Base-by-base conservation (phyloP, 1,284 basidiomycete genomes). In the Papiliotrema laurentii region DNA sequence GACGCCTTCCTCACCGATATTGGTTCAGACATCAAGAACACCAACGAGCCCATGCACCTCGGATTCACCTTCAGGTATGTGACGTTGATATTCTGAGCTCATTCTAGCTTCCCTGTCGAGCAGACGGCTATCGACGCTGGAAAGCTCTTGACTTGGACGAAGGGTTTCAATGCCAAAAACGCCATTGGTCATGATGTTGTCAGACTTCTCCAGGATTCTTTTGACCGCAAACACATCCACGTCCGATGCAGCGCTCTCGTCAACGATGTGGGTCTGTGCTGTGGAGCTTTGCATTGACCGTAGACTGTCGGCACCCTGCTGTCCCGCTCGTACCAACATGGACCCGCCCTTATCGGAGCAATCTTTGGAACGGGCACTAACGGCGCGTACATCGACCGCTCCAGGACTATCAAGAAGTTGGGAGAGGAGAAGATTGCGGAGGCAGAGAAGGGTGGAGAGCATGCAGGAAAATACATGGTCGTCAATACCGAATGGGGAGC, bases 281-380 rank as follows among this genome's bases (percentile, higher is more conserved):
- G n/a, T n/a, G n/a, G 14, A n/a, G 21, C 11, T 7, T 18, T 14
- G 5, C 4, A 10, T 10, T 25, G 9, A 7, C 27, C 18, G 25
- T 48, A 92, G 89, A 97, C 94, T 19, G 93, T 97, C 34, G 94
- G 94, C 28, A 89, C 94, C 2, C 81, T 97, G 31, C 79, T 98
- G 34, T 94, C 93, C 9, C 82, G 89, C 48, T 89, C 91, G 24
- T 98, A 98, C 69, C 87, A 87, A 43, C 81, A 83, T 19, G 93
- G 93, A 18, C 87, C 87, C 13, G 93, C 89, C 55, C 78, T 92
- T 22, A 81, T 93, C 30, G 94, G 66, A 41, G 86, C 85, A 55
- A 98, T 97, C 66, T 97, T 97, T 66, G 94, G 94, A 24, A 98
- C 96, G 0, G 96, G 94, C 10, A 98, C 96, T 6, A 98, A 98